Conservation (phyloP, 2,329 filamentous ascomycete species). For the Mycosphaerella sp. region DNA sequence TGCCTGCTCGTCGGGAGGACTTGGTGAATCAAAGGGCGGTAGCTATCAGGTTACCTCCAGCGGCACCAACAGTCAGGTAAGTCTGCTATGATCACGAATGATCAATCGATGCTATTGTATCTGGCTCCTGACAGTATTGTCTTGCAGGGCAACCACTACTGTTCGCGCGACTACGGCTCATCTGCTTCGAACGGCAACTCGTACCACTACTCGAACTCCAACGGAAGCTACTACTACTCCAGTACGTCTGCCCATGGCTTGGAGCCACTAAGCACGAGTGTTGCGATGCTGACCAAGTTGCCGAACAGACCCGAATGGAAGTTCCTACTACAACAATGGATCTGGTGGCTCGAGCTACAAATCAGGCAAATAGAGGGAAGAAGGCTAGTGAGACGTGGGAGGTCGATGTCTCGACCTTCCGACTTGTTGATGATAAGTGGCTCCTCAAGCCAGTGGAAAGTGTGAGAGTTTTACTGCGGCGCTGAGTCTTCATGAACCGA, state of each 20-base stretch:
- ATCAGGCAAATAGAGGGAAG: too few species aligned
- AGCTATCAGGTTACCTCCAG: conserved; percentile 39
- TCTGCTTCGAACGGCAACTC: conserved; percentile 51
- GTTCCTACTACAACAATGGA: too few species aligned
- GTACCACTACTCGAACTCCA: conserved; percentile 64
- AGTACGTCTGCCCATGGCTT: conserved; percentile 47
- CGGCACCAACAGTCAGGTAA: conserved; percentile 60
- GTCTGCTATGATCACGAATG: neutral
- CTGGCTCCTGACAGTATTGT: neutral
- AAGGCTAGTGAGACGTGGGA: too few species aligned
- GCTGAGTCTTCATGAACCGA: too few species aligned
- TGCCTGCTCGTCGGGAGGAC: conserved; percentile 8
- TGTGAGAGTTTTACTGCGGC: too few species aligned
- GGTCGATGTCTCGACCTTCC: too few species aligned
- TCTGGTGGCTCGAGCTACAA: too few species aligned
- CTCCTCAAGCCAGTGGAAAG: too few species aligned
- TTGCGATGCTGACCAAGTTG: neutral
- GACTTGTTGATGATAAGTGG: too few species aligned
- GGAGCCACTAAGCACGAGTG: too few species aligned
- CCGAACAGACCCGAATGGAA: too few species aligned
- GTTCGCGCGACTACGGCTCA: conserved; percentile 57
- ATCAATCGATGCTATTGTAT: too few species aligned
- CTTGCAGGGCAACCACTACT: conserved; percentile 61
- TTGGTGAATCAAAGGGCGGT: conserved; percentile 38
- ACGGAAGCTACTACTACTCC: conserved; percentile 58